Base-by-base conservation (phyloP, 2,329 filamentous ascomycete species). In the Ophiostoma piceae region DNA sequence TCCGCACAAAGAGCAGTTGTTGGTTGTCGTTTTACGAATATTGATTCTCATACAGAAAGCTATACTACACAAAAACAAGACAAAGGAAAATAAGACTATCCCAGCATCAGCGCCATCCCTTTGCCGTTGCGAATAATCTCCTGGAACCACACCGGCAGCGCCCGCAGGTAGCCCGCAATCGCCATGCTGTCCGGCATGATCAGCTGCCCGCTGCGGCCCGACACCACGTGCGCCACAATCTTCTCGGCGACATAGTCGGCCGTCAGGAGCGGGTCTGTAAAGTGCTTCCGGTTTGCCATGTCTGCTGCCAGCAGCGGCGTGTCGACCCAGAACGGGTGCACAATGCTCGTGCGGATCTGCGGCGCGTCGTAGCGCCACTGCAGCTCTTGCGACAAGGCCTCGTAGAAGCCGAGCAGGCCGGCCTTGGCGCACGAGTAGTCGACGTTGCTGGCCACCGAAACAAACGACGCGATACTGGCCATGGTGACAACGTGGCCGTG, bases 401-500 rank as follows among this genome's bases (percentile, higher is more conserved):
- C 89, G 75, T 92, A 89, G 77, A 92, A 89, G 2, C 86, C 80
- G 29, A 90, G 76, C 1, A 88, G 85, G 0, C 87, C 89, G 1
- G 89, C 85, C 79, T 92, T 92, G 73, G 84, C 85, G 8, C 86
- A 83, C 92, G 92, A 29, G 57, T 62, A 62, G 78, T 92, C 89
- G 51, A 88, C 12, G 1, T 84, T 81, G 74, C 84, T 84, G 2
- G 89, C 86, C 0, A 86, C 83, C 1, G 84, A 81, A 8, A 87
- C 74, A 79, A 86, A 91, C 14, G 85, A 84, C 0, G 89, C 88
- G 67, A 87, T 82, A 1, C 85, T 88, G 16, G 90, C 87, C 29
- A 92, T 84, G 0, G 88, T 92, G 29, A 92, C 88, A 57, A 92
- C 77, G 83, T 90, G 90, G 71, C 90, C 90, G 79, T 92, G 90